Base-by-base conservation (phyloP, 2,329 filamentous ascomycete genomes). In the Zarea fungicola region DNA sequence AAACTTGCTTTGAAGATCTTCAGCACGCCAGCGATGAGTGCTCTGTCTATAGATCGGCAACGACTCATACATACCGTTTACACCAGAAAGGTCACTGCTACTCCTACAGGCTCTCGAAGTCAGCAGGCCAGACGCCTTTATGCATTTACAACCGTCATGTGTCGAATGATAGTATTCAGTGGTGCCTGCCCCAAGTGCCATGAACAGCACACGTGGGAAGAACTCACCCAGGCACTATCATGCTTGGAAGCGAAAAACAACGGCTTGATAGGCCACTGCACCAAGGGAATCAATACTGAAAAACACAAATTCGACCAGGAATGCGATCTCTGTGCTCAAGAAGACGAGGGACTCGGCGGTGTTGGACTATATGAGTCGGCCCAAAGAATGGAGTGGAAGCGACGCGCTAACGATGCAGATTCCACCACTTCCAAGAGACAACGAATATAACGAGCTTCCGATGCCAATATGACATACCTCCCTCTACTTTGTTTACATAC, bases 201-300 rank as follows among this genome's bases (percentile, higher is more conserved):
- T 34, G 60, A 65, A 6, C 55, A 52, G 37, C 67, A 72, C 47
- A 68, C 63, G 13, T 73, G 73, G 72, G 60, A 66, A 22, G 69
- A 75, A 8, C 63, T 76, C 18, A 62, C 66, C 13, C 72, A 75
- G 56, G 61, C 71, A 54, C 64, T 76, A 3, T 71, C 68, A 7
- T 76, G 73, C 49, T 68, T 76, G 42, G 66, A 74, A 52, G 72
- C 73, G 31, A 76, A 76, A 56, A 76, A 76, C 60, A 65, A 64
- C 19, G 72, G 68, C 41, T 55, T 55, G 10, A 75, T 76, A 46
- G 73, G 73, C 34, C 59, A 67, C 40, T 76, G 73, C 58, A 54
- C 58, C 32, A 57, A 59, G 21, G 73, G 73, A 26, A 61, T 72
- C 25, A 56, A 63, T 31, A 55, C 64, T 31, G 72, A 75, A 52